Evolutionary conservation across 768 basidiomycete species (phyloP).

Genomic region (Trametes coccinea): DNA sequence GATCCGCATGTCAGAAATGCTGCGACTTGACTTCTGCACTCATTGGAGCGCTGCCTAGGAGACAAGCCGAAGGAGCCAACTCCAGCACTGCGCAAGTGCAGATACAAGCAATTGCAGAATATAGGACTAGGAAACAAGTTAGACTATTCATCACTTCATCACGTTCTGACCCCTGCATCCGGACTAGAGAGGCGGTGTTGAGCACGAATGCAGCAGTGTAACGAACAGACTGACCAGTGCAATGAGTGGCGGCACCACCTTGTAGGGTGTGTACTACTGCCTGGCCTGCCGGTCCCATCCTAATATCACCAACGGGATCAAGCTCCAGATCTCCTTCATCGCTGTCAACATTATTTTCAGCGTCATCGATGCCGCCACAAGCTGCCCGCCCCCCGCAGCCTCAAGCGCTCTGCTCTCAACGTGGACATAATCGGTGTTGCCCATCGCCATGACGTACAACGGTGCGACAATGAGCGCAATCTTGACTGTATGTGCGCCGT

Average conservation of each 20-base stretch:
- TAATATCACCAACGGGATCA: constrained; percentile 17
- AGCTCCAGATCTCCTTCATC: constrained; percentile 16
- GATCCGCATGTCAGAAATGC: too few relatives aligned
- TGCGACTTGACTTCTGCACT: too few relatives aligned
- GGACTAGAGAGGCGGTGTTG: too few relatives aligned
- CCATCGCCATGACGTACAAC: constrained; percentile 11
- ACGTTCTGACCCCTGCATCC: too few relatives aligned
- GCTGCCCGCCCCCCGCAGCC: constrained; percentile 18
- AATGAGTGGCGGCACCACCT: neutral
- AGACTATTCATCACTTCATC: too few relatives aligned
- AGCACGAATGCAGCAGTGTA: neutral
- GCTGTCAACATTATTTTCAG: constrained; percentile 9
- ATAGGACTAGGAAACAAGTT: too few relatives aligned
- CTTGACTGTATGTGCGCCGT: constrained; percentile 18
- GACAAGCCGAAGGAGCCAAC: too few relatives aligned
- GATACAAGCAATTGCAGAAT: too few relatives aligned
- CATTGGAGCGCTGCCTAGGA: too few relatives aligned
- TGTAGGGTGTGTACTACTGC: neutral
- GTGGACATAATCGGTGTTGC: neutral
- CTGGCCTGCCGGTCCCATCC: constrained; percentile 7
- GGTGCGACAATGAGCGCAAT: constrained; percentile 16
- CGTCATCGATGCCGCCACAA: constrained; percentile 18
- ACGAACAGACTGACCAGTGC: neutral
- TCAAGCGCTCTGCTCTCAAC: constrained; percentile 12
- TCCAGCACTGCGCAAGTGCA: too few relatives aligned